phyloP scores from a whole-genome alignment of 371 early-diverging fungal species.

The Thermomucor indicae-seudaticae region DNA sequence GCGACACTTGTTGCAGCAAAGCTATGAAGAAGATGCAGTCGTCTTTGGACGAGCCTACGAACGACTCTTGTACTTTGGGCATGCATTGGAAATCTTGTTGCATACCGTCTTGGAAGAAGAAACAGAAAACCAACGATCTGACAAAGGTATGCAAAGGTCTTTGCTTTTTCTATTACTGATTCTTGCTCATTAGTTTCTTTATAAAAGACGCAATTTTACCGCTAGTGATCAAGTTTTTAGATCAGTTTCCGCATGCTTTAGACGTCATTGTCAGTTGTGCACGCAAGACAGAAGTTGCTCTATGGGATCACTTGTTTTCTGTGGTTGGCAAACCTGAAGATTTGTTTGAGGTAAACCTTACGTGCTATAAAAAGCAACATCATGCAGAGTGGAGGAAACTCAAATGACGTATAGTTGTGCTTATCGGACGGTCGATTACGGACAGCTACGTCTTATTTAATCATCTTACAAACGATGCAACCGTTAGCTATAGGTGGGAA shows the following conservation, averaged over 20 bases:
- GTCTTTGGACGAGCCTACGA: constrained; percentile 65
- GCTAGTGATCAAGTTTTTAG: constrained; percentile 64
- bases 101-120: constrained; percentile 83
- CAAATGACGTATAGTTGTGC: constrained; percentile 47
- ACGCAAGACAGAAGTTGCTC: constrained; percentile 83
- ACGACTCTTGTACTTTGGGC: constrained; percentile 74
- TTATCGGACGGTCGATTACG: constrained; percentile 62
- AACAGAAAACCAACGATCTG: constrained; percentile 35
- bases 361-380: neutral
- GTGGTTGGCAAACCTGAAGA: constrained; percentile 76
- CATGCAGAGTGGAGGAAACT: neutral
- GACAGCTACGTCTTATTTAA: constrained; percentile 38
- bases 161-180: too few species aligned
- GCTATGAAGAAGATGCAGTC: constrained; percentile 54
- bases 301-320: constrained; percentile 86
- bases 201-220: constrained; percentile 63
- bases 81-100: constrained; percentile 80
- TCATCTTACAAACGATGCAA: constrained; percentile 50
- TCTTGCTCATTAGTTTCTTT: neutral
- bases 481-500: constrained; percentile 62
- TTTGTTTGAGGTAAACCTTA: constrained; percentile 66
- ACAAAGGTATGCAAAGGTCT: too few species aligned
- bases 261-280: constrained; percentile 89
- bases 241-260: constrained; percentile 68
- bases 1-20: constrained; percentile 54